A percentile compares a stretch with the other conserved stretches of the same genome.
Conservation (phyloP, 2,329 filamentous ascomycete species). For the Colletotrichum theobromicola region DNA sequence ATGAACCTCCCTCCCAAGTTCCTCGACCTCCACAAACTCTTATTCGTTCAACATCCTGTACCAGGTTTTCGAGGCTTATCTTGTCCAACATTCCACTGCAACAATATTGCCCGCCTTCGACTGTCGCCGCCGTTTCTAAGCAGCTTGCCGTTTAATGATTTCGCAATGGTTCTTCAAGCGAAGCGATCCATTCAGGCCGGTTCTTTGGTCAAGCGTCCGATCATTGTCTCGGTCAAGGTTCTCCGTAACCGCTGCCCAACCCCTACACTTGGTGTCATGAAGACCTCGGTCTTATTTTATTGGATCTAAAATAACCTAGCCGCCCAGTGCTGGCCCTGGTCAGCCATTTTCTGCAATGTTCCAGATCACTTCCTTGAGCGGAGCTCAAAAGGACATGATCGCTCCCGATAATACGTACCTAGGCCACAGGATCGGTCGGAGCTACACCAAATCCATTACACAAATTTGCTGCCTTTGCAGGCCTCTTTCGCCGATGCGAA, state of each 20-base stretch:
- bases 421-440: neutral
- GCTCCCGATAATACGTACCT: neutral
- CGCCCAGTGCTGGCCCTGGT: neutral
- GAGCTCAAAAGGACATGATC: neutral
- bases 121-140: neutral
- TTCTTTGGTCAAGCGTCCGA: neutral
- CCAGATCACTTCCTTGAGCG: neutral
- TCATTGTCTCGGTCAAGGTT: neutral
- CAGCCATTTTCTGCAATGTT: neutral
- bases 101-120: neutral
- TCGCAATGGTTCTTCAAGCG: neutral
- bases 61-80: neutral
- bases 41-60: neutral
- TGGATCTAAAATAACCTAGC: neutral
- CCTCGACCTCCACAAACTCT: neutral
- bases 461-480: neutral
- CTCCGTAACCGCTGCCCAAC: neutral
- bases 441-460: neutral
- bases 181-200: neutral
- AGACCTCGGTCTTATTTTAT: neutral
- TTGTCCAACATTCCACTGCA: slow-evolving; percentile 7
- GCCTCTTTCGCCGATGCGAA: neutral
- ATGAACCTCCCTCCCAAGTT: neutral
- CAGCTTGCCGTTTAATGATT: neutral
- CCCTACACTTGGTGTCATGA: neutral